Evolutionary conservation across 2,329 filamentous ascomycete species (phyloP).

Genomic region (Alternaria longipes): DNA sequence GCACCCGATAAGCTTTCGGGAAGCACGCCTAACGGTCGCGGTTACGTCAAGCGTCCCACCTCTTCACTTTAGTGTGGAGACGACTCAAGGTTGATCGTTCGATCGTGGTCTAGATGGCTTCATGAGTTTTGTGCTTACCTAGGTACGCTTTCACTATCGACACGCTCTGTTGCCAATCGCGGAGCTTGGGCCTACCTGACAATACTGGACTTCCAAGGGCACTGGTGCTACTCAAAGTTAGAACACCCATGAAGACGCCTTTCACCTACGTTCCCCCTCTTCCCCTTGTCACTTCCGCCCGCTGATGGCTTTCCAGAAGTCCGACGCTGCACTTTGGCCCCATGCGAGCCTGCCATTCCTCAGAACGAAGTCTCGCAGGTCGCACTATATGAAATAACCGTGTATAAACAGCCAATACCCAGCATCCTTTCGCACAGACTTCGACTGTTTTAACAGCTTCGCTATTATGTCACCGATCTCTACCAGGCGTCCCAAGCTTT

Average conservation of each 20-base stretch:
- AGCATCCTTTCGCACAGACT: background rate
- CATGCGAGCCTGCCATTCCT: background rate
- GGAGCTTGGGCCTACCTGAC: background rate
- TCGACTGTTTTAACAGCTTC: background rate
- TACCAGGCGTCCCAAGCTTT: background rate
- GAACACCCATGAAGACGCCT: background rate
- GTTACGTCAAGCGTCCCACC: constrained; percentile 5
- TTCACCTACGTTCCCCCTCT: background rate
- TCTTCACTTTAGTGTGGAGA: constrained; percentile 1
- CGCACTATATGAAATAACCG: background rate
- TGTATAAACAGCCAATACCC: background rate
- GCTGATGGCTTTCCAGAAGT: background rate
- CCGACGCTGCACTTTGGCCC: background rate
- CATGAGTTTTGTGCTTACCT: background rate
- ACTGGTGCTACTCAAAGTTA: background rate
- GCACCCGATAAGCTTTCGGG: constrained; percentile 3
- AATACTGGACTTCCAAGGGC: background rate
- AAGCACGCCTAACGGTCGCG: background rate
- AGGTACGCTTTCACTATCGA: background rate
- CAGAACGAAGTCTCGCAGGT: background rate
- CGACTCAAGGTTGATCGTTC: background rate
- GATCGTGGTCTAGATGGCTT: background rate
- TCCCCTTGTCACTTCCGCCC: background rate
- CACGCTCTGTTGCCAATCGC: background rate
- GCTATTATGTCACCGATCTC: background rate